Evolutionary conservation across 164 flowering plant genomes (phyloP), one percentile per base, ranked within the genome.

Genomic region (Aristolochia californica): DNA sequence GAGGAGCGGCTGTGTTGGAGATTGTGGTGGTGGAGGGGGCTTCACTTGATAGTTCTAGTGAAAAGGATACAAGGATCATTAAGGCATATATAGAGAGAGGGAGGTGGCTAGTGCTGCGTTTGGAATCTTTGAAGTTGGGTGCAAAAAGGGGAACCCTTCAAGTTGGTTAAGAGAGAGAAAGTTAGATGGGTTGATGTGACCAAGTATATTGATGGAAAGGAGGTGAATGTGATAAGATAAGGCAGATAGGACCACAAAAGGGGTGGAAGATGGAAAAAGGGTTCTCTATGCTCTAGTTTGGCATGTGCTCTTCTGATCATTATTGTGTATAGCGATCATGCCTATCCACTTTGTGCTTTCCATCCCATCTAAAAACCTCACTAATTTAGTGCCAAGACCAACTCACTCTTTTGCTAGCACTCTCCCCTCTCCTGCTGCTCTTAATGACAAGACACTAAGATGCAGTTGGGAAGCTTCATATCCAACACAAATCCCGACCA

Each of bases 301-400:
- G 73, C 85, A 79, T 83, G 85, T 83, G 85, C 66, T 53, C 53
- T 56, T 69, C 65, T 64, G 58, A 34, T 61, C 68, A 64, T 57
- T 60, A 40, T 48, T 45, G 24, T 40, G 55, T 24, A 61, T 65
- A 62, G 55, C 63, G 47, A 64, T 69, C 68, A 47, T 40, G 34
- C 40, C 40, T 34, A 1, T 58, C 44, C 61, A 21, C 59, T 59
- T 69, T 60, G 13, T 50, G 45, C 57, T 49, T 57, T 55, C 55
- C 55, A 59, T 64, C 66, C 67, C 74, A 17, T 45, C 60, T 51
- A 50, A 22, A 45, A 40, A 43, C 45, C 56, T 68, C 62, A 45
- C 56, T 64, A 8, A 64, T 51, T 66, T 56, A 61, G 59, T 65
- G 64, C 5, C n/a, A n/a, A 18, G 2, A 63, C 49, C 17, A 24